phyloP scores from a whole-genome alignment of 1,139 yeast genomes.

The Scheffersomyces titani region DNA sequence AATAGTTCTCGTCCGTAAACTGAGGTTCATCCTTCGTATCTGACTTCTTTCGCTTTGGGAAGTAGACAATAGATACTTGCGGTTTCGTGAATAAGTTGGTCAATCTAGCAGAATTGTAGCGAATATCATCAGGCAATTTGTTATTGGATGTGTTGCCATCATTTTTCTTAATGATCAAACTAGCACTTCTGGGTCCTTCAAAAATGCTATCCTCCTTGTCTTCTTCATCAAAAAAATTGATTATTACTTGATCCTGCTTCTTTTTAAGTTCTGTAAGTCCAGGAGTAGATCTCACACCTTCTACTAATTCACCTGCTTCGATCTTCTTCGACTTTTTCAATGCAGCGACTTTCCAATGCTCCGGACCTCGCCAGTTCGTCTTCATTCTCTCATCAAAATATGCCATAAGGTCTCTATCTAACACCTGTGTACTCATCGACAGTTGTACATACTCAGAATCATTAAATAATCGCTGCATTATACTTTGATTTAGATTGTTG shows the following conservation, averaged over 20 bases:
- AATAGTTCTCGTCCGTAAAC: constrained; percentile 67
- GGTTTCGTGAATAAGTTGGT: constrained; percentile 75
- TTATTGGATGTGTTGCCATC: constrained; percentile 29
- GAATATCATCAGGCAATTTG: constrained; percentile 72
- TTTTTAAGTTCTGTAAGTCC: constrained; percentile 13
- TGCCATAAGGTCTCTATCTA: constrained; percentile 72
- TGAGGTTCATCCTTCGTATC: constrained; percentile 9
- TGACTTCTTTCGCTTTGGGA: constrained; percentile 21
- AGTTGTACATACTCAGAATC: constrained; percentile 20
- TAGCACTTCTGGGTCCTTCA: constrained; percentile 31
- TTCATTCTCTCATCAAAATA: constrained; percentile 74
- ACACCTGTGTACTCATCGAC: constrained; percentile 29
- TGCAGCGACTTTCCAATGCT: constrained; percentile 84
- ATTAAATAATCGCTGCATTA: constrained; percentile 24
- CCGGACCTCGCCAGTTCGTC: constrained; percentile 87
- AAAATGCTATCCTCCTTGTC: constrained; percentile 54
- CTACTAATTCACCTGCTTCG: constrained; percentile 3
- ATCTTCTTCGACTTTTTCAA: constrained; percentile 38
- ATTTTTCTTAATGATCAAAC: constrained; percentile 27
- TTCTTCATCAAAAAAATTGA: constrained; percentile 52
- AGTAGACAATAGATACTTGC: constrained; percentile 35
- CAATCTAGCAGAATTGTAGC: constrained; percentile 69
- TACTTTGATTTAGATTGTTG: constrained; percentile 23
- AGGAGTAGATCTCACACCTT: constrained; percentile 3
- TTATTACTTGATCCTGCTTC: constrained; percentile 30